These are phyloP conservation scores for Xylaria digitata DNA, from an alignment of 2,329 filamentous ascomycete genomes.

Conservation along the genomic window DNA sequence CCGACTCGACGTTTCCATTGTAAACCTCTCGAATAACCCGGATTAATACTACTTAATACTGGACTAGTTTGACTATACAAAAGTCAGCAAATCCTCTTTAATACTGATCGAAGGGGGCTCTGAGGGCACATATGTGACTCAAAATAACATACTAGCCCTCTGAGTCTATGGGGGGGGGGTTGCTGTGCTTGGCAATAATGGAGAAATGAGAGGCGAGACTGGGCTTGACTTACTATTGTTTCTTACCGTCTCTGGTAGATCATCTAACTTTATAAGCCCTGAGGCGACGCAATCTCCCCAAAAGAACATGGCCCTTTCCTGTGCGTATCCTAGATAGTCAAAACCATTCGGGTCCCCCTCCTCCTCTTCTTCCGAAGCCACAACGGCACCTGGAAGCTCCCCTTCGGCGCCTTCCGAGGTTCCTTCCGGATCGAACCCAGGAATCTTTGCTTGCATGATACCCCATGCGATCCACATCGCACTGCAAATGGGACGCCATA, in stretches of 20 bases:
- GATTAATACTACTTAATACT: slow-evolving; percentile 11
- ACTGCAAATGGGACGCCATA: slow-evolving; percentile 90
- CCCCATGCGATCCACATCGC: slow-evolving; percentile 97
- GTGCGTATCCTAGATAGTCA: slow-evolving; percentile 91
- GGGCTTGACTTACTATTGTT: slow-evolving; percentile 76
- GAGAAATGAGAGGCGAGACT: slow-evolving; percentile 56
- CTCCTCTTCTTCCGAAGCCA: slow-evolving; percentile 54
- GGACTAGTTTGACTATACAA: slow-evolving; percentile 28
- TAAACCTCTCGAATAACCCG: not conserved
- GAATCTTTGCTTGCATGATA: slow-evolving; percentile 91
- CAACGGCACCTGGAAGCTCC: slow-evolving; percentile 25
- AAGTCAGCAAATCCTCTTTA: slow-evolving; percentile 17
- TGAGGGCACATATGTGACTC: not conserved
- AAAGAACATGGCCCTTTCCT: slow-evolving; percentile 91
- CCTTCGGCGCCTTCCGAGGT: slow-evolving; percentile 44
- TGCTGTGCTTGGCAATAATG: not conserved
- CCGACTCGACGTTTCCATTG: not conserved
- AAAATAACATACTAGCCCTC: not conserved
- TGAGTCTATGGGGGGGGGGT: not conserved
- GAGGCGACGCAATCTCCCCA: slow-evolving; percentile 88
- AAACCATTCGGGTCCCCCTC: slow-evolving; percentile 74
- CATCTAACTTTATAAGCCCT: slow-evolving; percentile 78
- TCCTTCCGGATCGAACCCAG: slow-evolving; percentile 70
- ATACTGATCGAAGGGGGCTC: not conserved
- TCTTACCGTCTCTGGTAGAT: slow-evolving; percentile 77